phyloP scores from a whole-genome alignment of 768 basidiomycete genomes.

The Neoboletus magnificus region DNA sequence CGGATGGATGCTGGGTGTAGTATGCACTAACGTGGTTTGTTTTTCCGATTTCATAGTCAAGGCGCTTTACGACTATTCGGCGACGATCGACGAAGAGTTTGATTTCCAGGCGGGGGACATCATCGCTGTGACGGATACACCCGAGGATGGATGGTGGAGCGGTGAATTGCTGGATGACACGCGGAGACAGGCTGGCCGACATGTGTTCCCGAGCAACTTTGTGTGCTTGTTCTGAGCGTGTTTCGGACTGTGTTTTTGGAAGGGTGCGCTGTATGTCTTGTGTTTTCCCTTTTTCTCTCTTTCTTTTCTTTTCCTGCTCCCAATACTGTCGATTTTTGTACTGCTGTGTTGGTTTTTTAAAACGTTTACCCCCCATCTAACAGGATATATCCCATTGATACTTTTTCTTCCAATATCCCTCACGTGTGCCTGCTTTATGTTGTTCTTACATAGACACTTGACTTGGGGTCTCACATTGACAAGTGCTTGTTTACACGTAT shows the following conservation, averaged over 20 bases:
- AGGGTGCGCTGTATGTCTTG: neutral
- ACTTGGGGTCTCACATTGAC: too few relatives aligned
- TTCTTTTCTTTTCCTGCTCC: neutral
- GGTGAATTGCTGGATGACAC: constrained; percentile 81
- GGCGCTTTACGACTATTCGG: constrained; percentile 84
- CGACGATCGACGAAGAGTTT: constrained; percentile 89
- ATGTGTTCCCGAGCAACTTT: constrained; percentile 88
- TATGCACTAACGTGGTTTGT: neutral
- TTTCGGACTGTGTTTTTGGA: neutral
- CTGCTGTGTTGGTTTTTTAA: neutral
- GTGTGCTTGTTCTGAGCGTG: constrained; percentile 66
- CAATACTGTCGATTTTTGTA: neutral
- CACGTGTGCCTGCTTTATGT: too few relatives aligned
- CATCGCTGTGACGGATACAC: constrained; percentile 91
- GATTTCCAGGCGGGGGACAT: constrained; percentile 95
- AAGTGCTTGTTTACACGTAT: too few relatives aligned
- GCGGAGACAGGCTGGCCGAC: constrained; percentile 63
- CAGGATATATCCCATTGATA: constrained; percentile 5
- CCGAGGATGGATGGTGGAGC: constrained; percentile 98
- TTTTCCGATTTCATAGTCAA: constrained; percentile 52
- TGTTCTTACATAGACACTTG: too few relatives aligned
- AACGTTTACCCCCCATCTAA: constrained; percentile 8
- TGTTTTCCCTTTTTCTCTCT: neutral
- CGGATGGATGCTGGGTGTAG: neutral
- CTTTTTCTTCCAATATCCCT: neutral